phyloP scores from a whole-genome alignment of 1,284 basidiomycete genomes.

The Sanghuangporus baumii region DNA sequence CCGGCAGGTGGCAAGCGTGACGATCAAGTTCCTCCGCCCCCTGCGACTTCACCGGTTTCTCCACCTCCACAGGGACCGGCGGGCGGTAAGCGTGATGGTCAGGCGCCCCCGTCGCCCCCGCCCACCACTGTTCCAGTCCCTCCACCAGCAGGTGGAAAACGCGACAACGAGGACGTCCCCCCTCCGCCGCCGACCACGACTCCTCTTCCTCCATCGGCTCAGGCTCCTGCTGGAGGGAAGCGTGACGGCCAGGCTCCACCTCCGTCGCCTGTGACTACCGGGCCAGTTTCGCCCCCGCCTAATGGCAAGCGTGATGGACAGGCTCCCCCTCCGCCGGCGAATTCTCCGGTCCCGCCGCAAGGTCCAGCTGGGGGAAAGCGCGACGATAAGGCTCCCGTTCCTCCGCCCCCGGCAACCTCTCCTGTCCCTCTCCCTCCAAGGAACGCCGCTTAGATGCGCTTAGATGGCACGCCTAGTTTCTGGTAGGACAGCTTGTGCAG shows the following conservation, averaged over 20 bases:
- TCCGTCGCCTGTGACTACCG: background rate
- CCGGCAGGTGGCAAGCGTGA: background rate
- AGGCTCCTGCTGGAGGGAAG: background rate
- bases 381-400: background rate
- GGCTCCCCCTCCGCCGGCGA: background rate
- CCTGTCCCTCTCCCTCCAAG: background rate
- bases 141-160: background rate
- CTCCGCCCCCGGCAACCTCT: background rate
- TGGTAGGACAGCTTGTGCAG: too few relatives aligned
- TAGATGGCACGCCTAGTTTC: background rate
- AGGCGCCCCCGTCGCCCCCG: background rate
- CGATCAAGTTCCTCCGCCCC: background rate
- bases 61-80: background rate
- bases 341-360: background rate
- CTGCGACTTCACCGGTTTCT: too few relatives aligned
- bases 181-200: background rate
- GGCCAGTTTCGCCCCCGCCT: background rate
- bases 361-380: background rate
- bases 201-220: background rate
- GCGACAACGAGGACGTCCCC: background rate
- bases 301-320: background rate
- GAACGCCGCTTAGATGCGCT: background rate
- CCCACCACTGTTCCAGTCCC: background rate
- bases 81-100: background rate
- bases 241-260: background rate